Evolutionary conservation across 1,139 yeast genomes (phyloP).

Genomic region (Saccharomyces pastorianus): DNA sequence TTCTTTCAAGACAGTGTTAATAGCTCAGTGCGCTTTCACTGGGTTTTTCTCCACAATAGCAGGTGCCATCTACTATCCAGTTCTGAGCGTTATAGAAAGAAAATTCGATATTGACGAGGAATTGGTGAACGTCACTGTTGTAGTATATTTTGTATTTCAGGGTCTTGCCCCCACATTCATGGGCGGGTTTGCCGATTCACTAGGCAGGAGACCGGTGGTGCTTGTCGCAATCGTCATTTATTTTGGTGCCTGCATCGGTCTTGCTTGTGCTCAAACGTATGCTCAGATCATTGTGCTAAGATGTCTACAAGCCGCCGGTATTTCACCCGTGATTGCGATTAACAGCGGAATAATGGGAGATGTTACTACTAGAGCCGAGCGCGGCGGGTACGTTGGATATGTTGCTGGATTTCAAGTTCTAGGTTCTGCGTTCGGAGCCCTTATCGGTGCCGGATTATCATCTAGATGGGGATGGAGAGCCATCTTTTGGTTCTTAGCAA

Average conservation of each 20-base stretch:
- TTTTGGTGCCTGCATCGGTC: constrained; percentile 50
- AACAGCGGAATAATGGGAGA: constrained; percentile 64
- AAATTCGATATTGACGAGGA: constrained; percentile 49
- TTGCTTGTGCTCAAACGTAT: constrained; percentile 43
- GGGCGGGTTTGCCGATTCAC: constrained; percentile 56
- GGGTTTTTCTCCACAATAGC: constrained; percentile 60
- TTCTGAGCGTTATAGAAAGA: constrained; percentile 45
- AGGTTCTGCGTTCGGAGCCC: constrained; percentile 72
- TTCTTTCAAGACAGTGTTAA: constrained; percentile 34
- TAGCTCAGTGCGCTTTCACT: constrained; percentile 37
- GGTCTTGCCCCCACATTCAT: constrained; percentile 60
- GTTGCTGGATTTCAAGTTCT: constrained; percentile 55
- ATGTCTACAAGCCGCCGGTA: constrained; percentile 61
- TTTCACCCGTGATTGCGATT: constrained; percentile 63
- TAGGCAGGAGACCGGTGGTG: constrained; percentile 63
- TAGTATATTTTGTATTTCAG: constrained; percentile 62
- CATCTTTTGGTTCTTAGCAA: constrained; percentile 65
- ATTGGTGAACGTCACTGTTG: constrained; percentile 57
- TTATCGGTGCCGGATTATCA: constrained; percentile 62
- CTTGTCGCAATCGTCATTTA: constrained; percentile 44
- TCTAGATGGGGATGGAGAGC: constrained; percentile 63
- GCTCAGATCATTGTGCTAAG: constrained; percentile 48
- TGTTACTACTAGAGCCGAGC: constrained; percentile 47
- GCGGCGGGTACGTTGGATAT: constrained; percentile 60
- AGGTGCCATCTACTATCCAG: constrained; percentile 68